These are phyloP conservation scores for Botrytis galanthina DNA, from an alignment of 2,329 filamentous ascomycete genomes.

Conservation along the genomic window DNA sequence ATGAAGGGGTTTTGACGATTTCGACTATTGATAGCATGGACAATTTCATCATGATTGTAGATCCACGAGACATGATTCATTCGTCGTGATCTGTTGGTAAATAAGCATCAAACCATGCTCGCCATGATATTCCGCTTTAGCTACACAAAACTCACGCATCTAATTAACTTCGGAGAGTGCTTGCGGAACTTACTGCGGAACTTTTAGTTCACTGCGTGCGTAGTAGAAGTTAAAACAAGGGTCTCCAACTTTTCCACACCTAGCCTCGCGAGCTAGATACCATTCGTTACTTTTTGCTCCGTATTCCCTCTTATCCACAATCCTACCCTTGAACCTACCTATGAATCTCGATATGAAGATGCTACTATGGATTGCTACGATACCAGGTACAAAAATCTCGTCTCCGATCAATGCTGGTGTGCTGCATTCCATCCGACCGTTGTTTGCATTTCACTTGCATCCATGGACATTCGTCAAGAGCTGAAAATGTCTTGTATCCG, in stretches of 20 bases:
- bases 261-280: background rate
- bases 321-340: background rate
- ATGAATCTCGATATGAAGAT: conserved; percentile 1
- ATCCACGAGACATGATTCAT: conserved; percentile 2
- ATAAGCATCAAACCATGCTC: conserved; percentile 1
- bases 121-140: background rate
- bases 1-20: background rate
- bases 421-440: conserved; percentile 3
- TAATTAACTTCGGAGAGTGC: background rate
- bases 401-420: conserved; percentile 5
- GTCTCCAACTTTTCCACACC: background rate
- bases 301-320: background rate
- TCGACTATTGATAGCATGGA: background rate
- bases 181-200: background rate
- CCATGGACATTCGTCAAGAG: background rate
- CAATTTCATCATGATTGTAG: background rate
- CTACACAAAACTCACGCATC: background rate
- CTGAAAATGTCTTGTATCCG: conserved; percentile 7
- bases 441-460: conserved; percentile 1
- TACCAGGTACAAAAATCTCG: background rate
- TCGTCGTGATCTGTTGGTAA: background rate
- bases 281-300: background rate
- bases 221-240: conserved; percentile 1
- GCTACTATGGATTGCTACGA: background rate
- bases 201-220: background rate